Evolutionary conservation across 768 basidiomycete species (phyloP), one percentile per base, ranked within the genome.

Genomic region (Mycena leptocephala): DNA sequence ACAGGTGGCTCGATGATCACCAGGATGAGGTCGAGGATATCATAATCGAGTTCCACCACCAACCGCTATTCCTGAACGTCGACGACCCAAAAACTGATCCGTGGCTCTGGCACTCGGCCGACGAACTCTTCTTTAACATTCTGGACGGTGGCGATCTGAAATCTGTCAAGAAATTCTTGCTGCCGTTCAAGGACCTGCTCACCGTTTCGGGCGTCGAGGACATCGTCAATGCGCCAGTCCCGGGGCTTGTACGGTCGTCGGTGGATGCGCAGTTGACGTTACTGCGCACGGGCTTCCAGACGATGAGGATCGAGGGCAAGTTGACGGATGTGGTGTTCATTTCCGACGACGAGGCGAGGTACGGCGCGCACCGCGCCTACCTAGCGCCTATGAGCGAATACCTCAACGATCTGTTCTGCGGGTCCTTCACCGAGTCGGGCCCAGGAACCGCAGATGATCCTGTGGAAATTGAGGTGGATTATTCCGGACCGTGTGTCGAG

Each of bases 1-100:
- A 91, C 80, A 55, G 78, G 13, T 90, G 88, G 84, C 83, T 91
- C 16, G 81, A 86, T 26, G 78, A 83, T 13, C 78, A 78, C 64
- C 81, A 82, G 32, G 74, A 76, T 3, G 76, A 82, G 5, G 80
- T 78, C 22, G 79, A 79, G 2, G 56, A 76, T 14, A 37, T 63
- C 10, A 72, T 85, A 5, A 65, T 82, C 30, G 39, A 75, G 8
- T 77, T 79, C 41, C 77, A 80, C 43, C 55, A 80, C 18, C 76
- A 82, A 26, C 75, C 72, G 1, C 74, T 90, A 3, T 90, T 90
- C 80, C 84, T 91, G 70, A 91, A 91, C 58, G 86, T 91, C 46
- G 81, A 87, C 41, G 82, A 89, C 71, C 84, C 88, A 1, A 72
- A 76, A 9, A 56, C 24, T 0, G 86, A 85, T 24, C 68, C 69